phyloP scores from a whole-genome alignment of 164 flowering plant genomes.

The Akebia trifoliata region DNA sequence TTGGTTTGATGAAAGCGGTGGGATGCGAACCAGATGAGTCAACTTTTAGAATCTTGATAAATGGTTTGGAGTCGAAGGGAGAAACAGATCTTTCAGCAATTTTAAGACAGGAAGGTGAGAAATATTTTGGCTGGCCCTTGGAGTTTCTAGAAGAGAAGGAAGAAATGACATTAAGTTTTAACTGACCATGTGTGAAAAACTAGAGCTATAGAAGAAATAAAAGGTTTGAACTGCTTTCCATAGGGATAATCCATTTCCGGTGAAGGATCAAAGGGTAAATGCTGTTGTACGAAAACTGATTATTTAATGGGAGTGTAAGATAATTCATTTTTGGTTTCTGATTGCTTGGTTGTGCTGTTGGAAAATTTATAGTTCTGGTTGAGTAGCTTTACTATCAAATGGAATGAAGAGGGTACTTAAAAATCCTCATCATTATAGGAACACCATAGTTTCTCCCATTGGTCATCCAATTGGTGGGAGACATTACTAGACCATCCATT shows the following conservation, averaged over 20 bases:
- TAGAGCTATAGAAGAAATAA: neutral
- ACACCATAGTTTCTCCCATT: neutral
- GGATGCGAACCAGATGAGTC: conserved; percentile 59
- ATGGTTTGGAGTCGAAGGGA: conserved; percentile 51
- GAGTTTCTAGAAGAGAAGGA: conserved; percentile 39
- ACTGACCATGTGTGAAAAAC: neutral
- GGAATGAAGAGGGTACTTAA: no score
- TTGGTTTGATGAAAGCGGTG: conserved; percentile 45
- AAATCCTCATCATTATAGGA: neutral
- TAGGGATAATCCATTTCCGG: neutral
- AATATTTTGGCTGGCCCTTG: conserved; percentile 41
- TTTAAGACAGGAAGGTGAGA: conserved; percentile 45
- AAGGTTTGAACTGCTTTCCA: conserved; percentile 1
- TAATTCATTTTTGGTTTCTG: neutral
- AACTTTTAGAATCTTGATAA: conserved; percentile 48
- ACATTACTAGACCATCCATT: neutral
- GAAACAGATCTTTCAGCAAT: conserved; percentile 30
- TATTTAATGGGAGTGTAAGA: neutral
- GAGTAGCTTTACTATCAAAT: no score
- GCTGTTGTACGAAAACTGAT: neutral
- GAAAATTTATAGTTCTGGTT: no score
- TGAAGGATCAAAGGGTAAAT: neutral
- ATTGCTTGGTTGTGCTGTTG: neutral
- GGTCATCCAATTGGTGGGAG: neutral
- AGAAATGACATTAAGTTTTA: conserved; percentile 1